Conservation (phyloP, 2,329 filamentous ascomycete species). For the Fusarium haematococcum region DNA sequence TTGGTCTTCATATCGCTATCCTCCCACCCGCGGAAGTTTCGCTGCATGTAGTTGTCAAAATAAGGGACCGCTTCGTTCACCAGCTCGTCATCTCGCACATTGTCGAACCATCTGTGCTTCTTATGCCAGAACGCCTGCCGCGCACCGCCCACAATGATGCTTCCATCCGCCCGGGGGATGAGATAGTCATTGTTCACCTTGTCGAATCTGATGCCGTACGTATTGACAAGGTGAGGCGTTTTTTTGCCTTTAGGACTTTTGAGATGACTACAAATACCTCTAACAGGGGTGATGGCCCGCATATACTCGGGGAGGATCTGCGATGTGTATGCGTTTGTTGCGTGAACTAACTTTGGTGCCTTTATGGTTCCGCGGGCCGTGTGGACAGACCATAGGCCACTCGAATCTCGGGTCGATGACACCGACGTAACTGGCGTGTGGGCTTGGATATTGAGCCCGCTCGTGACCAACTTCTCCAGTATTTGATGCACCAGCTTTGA, state of each 20-base stretch:
- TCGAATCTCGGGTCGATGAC: neutral
- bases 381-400: neutral
- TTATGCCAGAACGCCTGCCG: slow-evolving; percentile 49
- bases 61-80: slow-evolving; percentile 56
- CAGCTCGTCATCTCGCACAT: slow-evolving; percentile 51
- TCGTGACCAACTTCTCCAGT: slow-evolving; percentile 10
- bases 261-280: slow-evolving; percentile 58
- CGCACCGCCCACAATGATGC: slow-evolving; percentile 48
- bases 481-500: slow-evolving; percentile 30
- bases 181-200: slow-evolving; percentile 50
- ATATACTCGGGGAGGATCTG: slow-evolving; percentile 69
- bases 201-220: slow-evolving; percentile 43
- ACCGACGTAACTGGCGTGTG: slow-evolving; percentile 27
- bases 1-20: slow-evolving; percentile 49
- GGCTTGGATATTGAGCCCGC: slow-evolving; percentile 21
- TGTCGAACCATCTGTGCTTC: neutral
- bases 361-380: neutral
- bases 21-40: slow-evolving; percentile 62
- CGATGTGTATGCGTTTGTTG: slow-evolving; percentile 75
- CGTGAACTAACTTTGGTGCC: neutral
- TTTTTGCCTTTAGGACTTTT: slow-evolving; percentile 31
- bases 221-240: slow-evolving; percentile 41
- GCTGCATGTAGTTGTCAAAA: slow-evolving; percentile 62
- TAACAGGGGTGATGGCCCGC: slow-evolving; percentile 71
- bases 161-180: slow-evolving; percentile 57